Evolutionary conservation across 2,329 filamentous ascomycete genomes (phyloP), one percentile per base, ranked within the genome.

Genomic region (Tricladium varicosporioides): DNA sequence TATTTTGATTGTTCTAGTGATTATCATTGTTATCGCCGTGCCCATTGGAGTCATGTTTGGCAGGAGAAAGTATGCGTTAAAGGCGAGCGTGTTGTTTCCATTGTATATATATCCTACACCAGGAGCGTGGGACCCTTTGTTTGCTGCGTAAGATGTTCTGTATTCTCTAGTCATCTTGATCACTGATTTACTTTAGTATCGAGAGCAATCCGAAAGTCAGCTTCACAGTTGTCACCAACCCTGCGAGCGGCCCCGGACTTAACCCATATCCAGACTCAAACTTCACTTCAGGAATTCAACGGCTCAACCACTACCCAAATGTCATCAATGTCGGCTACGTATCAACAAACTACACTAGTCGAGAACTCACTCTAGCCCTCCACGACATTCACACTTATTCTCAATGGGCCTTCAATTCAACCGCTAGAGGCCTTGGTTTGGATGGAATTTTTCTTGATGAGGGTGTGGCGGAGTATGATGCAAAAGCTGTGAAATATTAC

Each of bases 391-490:
- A 71, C 50, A 73, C 71, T 3, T 78, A 77, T 56, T 74, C 74
- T 9, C 70, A 69, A 46, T 79, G 77, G 76, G 67, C 72, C 10
- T 63, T 60, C 14, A 68, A 67, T 56, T 66, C 69, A 27, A 67
- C 68, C 15, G 70, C 72, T 59, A 63, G 69, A 11, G 70, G 70
- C 33, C 64, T 79, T 31, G 69, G 73, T 10, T 70, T 79, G 65
- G 68, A 69, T 54, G 76, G 76, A 19, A 77, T 79, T 57, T 78
- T 79, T 62, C 73, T 78, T 53, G 76, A 78, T 57, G 75, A 79
- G 65, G 75, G 73, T 45, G 74, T 75, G 9, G 68, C 73, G 49
- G 53, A 69, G 59, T 76, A 72, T 63, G 65, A 69, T 59, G 59
- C 57, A 51, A 56, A 61, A 33, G 61, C 67, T 18, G 62, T 70